phyloP scores from a whole-genome alignment of 768 basidiomycete species.

The Galerina sulciceps region DNA sequence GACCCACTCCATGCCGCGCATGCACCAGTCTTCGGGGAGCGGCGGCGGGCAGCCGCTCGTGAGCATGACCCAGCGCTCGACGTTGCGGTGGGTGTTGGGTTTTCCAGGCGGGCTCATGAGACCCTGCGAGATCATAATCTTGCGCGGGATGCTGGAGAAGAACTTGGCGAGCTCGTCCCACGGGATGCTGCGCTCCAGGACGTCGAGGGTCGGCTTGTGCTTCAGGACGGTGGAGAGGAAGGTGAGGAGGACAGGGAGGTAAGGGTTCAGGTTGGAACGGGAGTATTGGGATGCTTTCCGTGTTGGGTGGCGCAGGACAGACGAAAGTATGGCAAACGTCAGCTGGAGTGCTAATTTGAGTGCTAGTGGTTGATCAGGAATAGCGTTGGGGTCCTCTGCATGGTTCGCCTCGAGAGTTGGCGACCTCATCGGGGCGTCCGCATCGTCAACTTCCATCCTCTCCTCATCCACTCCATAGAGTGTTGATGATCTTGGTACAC shows the following conservation, averaged over 20 bases:
- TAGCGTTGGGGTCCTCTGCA: conserved; percentile 19
- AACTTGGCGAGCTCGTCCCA: conserved; percentile 77
- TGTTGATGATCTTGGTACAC: conserved; percentile 27
- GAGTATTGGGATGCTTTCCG: conserved; percentile 64
- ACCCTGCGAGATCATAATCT: conserved; percentile 51
- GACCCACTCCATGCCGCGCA: conserved; percentile 97
- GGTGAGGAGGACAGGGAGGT: conserved; percentile 84
- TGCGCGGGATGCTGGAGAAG: conserved; percentile 62
- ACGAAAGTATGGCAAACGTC: conserved; percentile 75
- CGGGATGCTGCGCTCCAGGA: conserved; percentile 80
- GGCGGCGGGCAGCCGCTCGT: conserved; percentile 72
- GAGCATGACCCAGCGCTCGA: conserved; percentile 67
- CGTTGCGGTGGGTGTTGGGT: conserved; percentile 18
- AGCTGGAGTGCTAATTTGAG: conserved; percentile 81
- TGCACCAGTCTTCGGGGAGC: conserved; percentile 92
- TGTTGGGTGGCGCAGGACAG: conserved; percentile 66
- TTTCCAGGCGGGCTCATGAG: conserved; percentile 28
- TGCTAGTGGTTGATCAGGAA: conserved; percentile 57
- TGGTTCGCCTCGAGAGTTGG: conserved; percentile 36
- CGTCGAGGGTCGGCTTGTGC: conserved; percentile 58
- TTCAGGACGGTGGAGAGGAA: conserved; percentile 83
- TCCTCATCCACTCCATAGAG: conserved; percentile 56
- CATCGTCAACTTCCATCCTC: conserved; percentile 37
- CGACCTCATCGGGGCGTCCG: conserved; percentile 25
- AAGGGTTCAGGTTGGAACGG: conserved; percentile 74